Base-by-base conservation (phyloP, 139 green algal species). In the Bryopsis sp. region DNA sequence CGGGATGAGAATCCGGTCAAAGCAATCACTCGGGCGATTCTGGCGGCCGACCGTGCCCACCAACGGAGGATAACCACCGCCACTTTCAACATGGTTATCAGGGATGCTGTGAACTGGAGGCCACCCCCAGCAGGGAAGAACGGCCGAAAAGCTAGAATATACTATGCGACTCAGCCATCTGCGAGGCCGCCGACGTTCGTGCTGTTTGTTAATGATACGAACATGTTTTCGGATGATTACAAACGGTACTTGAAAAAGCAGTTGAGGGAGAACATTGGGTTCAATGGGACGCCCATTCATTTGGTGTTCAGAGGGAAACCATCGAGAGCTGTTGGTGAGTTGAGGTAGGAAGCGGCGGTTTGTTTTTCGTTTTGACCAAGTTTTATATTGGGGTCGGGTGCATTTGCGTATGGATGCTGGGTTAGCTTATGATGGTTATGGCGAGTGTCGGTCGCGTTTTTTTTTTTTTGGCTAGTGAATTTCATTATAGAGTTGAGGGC, bases 151-250 rank as follows among this genome's bases (percentile, higher is more conserved):
- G 85, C 89, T 11, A 64, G 81, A 28, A 82, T 99, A 32, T 98
- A 97, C 73, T 99, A 99, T 58, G 92, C 81, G 38, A 99, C 92
- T 63, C 89, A 95, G 78, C 85, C 88, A 15, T 82, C 79, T 31
- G 74, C 74, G 1, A 73, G 80, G 39, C 94, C 94, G 1, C 94
- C 94, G 37, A 95, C 90, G 1, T 99, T 99, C 76, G 91, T 99
- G 36, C 85, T 99, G 54, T 99, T 99, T 71, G 85, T 92, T 26
- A 99, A 99, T 64, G 88, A 97, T 69, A 50, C 85, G 11, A 77
- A 81, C 43, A 78, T 96, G 2, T 95, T 98, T 68, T 50, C 59
- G 2, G 91, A 98, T 2, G 83, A 92, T 67, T 98, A 98, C 82
- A 70, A 76, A 28, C 76, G 87, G 22, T 95, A 89, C 71, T 81